Evolutionary conservation across 345 rosid genomes (phyloP).

Genomic region (Conringia planisiliqua): DNA sequence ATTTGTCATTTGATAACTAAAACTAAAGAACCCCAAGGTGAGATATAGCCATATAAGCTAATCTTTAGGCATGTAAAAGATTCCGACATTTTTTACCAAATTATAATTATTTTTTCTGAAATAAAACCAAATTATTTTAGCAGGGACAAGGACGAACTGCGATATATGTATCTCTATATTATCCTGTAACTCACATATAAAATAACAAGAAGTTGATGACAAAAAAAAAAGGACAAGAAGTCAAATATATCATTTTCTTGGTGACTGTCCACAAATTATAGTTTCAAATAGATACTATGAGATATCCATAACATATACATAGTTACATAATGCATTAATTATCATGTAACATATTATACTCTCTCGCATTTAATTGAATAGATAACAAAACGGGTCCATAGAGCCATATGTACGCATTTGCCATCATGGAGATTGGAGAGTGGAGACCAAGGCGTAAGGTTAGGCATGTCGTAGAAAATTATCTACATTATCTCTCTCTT

Average conservation of each 20-base stretch:
- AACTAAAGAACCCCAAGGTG: too few relatives aligned
- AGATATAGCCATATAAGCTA: too few relatives aligned
- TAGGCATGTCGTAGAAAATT: slow-evolving; percentile 11
- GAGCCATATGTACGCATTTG: slow-evolving; percentile 1
- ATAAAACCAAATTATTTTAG: too few relatives aligned
- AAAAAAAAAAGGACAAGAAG: not conserved
- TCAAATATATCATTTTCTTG: slow-evolving; percentile 23
- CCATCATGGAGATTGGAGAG: not conserved
- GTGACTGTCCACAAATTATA: not conserved
- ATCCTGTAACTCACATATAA: not conserved
- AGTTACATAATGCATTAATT: not conserved
- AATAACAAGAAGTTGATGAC: slow-evolving; percentile 19
- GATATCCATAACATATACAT: not conserved
- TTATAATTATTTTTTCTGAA: too few relatives aligned
- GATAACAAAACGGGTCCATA: slow-evolving; percentile 20
- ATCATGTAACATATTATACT: not conserved
- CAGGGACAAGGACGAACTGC: not conserved
- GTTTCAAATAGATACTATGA: not conserved
- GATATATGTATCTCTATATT: not conserved
- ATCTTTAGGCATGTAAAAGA: too few relatives aligned
- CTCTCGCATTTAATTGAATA: slow-evolving; percentile 1
- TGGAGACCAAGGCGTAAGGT: slow-evolving; percentile 17
- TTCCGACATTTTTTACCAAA: too few relatives aligned
- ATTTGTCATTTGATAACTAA: not conserved
- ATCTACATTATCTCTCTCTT: slow-evolving; percentile 4